These are phyloP conservation scores for Phylloporus sp. DNA, from an alignment of 768 basidiomycete genomes.

Conservation along the genomic window DNA sequence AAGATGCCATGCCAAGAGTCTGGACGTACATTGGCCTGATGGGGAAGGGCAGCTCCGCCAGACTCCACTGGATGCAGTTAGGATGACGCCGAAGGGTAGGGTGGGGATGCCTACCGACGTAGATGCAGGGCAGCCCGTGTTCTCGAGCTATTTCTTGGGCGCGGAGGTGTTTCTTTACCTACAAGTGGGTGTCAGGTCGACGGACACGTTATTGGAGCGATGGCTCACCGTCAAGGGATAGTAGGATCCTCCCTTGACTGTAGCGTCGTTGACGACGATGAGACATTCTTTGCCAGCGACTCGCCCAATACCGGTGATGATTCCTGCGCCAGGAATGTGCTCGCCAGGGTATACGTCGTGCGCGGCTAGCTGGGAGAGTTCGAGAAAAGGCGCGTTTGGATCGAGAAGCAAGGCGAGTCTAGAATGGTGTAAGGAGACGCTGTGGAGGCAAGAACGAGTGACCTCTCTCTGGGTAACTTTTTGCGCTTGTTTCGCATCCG, in stretches of 20 bases:
- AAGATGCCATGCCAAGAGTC: not conserved
- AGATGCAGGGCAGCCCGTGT: conserved; percentile 85
- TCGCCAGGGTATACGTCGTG: conserved; percentile 78
- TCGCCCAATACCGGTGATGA: conserved; percentile 82
- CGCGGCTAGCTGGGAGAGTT: conserved; percentile 81
- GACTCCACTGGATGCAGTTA: conserved; percentile 65
- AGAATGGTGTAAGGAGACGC: conserved; percentile 3
- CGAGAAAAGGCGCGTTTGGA: conserved; percentile 83
- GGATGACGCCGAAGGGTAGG: not conserved
- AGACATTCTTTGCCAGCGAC: conserved; percentile 82
- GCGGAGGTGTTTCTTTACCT: conserved; percentile 93
- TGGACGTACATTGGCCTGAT: conserved; percentile 69
- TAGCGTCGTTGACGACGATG: conserved; percentile 90
- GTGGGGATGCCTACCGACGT: conserved; percentile 59
- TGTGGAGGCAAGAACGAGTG: not conserved
- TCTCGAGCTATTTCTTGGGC: conserved; percentile 94
- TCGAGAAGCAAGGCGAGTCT: conserved; percentile 77
- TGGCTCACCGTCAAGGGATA: conserved; percentile 73
- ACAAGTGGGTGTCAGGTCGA: conserved; percentile 1
- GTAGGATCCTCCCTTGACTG: conserved; percentile 90
- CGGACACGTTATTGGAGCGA: not conserved
- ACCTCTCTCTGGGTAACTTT: conserved; percentile 82
- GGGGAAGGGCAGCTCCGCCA: conserved; percentile 87
- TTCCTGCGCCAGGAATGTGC: conserved; percentile 79
- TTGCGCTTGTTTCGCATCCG: conserved; percentile 77